phyloP scores from a whole-genome alignment of 2,329 filamentous ascomycete genomes.

The Corynespora cassiicola region DNA sequence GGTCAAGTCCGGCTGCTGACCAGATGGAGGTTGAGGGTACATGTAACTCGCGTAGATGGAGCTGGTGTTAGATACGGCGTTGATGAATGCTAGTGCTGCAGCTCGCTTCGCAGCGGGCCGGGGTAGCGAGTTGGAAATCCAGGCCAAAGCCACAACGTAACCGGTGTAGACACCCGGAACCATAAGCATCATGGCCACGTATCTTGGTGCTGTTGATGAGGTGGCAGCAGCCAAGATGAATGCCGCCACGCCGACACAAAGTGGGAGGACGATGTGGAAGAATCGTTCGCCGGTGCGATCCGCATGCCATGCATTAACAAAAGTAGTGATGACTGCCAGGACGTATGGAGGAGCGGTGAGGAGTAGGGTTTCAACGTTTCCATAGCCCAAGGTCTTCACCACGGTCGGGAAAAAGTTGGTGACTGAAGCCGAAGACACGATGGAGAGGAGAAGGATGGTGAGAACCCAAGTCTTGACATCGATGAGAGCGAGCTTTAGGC shows the following conservation, averaged over 20 bases:
- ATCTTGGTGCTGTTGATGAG: conserved; percentile 65
- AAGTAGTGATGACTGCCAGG: conserved; percentile 65
- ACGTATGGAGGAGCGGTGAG: conserved; percentile 52
- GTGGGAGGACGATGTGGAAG: conserved; percentile 69
- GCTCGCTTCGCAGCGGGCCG: conserved; percentile 78
- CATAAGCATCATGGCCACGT: conserved; percentile 77
- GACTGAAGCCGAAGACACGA: conserved; percentile 47
- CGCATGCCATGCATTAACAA: conserved; percentile 72
- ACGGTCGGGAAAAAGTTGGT: conserved; percentile 68
- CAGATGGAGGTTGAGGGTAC: conserved; percentile 60
- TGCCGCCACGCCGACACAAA: conserved; percentile 66
- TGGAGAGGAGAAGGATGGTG: conserved; percentile 46
- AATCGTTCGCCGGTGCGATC: conserved; percentile 75
- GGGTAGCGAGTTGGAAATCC: conserved; percentile 79
- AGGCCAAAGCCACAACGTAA: conserved; percentile 69
- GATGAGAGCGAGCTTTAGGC: conserved; percentile 46
- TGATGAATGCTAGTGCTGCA: conserved; percentile 76
- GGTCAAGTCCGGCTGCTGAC: conserved; percentile 45
- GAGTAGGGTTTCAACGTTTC: conserved; percentile 59
- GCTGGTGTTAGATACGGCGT: conserved; percentile 72
- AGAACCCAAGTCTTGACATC: conserved; percentile 50
- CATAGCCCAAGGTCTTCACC: conserved; percentile 66
- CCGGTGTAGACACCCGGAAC: conserved; percentile 65
- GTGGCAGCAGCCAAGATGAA: conserved; percentile 75
- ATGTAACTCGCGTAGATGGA: conserved; percentile 75